Base-by-base conservation (phyloP, 2,329 filamentous ascomycete species). In the Colletotrichum liriopes region DNA sequence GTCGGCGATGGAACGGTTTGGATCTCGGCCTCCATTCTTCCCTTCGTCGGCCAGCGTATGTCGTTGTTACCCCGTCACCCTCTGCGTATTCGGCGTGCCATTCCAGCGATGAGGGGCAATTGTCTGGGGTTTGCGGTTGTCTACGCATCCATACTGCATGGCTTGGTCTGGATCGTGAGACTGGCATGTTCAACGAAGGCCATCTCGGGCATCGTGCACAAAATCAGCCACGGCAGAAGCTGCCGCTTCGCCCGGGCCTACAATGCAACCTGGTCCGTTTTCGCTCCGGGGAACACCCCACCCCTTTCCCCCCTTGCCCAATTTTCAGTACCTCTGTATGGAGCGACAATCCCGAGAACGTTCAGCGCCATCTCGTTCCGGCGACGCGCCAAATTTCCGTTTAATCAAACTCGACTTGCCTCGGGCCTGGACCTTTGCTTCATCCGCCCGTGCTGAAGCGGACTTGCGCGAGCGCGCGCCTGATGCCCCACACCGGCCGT, bases 321-420 rank as follows among this genome's bases (percentile, higher is more conserved):
- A 60, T 55, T 60, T 64, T 69, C 29, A 32, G 29, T 32, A 1
- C 29, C 29, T 26, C 59, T 23, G 39, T 54, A 64, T 64, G 69
- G 65, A 69, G 59, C 45, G 47, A 54, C 59, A 65, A 55, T 60
- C 47, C 69, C 69, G 69, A 69, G 45, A 55, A 32, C 32, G 39
- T 60, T 52, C 65, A 70, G 60, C 70, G 59, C 70, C 59, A 70
- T 55, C 60, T 70, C 39, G 52, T 72, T 72, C 65, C 59, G 65
- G 65, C 54, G 35, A 65, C 59, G 47, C 69, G 52, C 65, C 70
- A 72, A 65, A 69, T 65, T 56, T 60, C 23, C 59, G 59, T 55
- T 70, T 32, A 72, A 72, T 72, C 65, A 69, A 72, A 72, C 41
- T 69, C 65, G 54, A 56, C 59, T 39, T 64, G 54, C 60, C 65